Conservation (phyloP, 2,329 filamentous ascomycete genomes). For the Fusarium subglutinans region DNA sequence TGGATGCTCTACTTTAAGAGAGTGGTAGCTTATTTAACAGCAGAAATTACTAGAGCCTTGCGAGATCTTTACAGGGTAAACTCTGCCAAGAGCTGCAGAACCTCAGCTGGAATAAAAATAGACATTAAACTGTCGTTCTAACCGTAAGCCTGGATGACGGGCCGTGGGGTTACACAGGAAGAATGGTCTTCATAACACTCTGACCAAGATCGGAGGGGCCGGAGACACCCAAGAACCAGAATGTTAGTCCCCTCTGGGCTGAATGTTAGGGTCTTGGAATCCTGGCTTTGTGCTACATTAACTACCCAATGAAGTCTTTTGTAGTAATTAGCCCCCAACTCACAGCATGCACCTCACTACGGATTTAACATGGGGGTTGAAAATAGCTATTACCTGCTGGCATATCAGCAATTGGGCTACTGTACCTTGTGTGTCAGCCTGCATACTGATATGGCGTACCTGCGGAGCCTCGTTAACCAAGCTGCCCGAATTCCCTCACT, state of each 20-base stretch:
- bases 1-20: accelerated
- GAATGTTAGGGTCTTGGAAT: background rate
- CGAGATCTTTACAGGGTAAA: accelerated
- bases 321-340: background rate
- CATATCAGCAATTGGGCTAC: too few species aligned
- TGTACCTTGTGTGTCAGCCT: background rate
- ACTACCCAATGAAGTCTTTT: background rate
- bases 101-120: background rate
- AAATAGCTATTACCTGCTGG: background rate
- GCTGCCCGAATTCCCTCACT: background rate
- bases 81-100: background rate
- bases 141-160: background rate
- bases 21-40: accelerated
- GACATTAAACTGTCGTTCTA: background rate
- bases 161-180: background rate
- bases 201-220: background rate
- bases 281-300: accelerated
- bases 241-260: background rate
- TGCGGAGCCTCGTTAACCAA: background rate
- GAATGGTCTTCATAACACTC: accelerated
- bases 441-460: background rate
- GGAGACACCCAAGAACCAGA: background rate
- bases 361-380: background rate
- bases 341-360: accelerated
- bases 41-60: accelerated